Conservation (phyloP, 495 filamentous ascomycete species). For the Talaromyces borbonicus region DNA sequence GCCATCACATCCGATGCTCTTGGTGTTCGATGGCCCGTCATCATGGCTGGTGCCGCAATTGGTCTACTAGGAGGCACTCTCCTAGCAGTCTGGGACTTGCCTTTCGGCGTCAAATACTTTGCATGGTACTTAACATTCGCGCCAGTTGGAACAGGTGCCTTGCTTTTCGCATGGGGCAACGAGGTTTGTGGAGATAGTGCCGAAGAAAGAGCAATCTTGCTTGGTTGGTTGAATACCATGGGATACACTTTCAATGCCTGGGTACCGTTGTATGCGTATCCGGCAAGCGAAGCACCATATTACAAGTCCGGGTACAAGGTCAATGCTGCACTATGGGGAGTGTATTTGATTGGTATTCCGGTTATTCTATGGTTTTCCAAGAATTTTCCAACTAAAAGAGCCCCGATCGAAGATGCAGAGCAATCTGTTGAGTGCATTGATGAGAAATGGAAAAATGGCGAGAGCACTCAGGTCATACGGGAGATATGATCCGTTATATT, state of each 20-base stretch:
- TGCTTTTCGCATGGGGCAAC: conserved; percentile 12
- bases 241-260: conserved; percentile 1
- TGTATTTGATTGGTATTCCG: conserved; percentile 2
- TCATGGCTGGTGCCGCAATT: conserved; percentile 1
- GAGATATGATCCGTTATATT: not conserved
- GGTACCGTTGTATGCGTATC: conserved; percentile 6
- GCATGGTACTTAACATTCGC: conserved; percentile 5
- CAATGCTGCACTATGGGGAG: conserved; percentile 7
- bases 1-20: conserved; percentile 1
- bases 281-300: not conserved
- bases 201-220: not conserved
- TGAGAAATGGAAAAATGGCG: not conserved
- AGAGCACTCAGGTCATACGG: not conserved
- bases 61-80: conserved; percentile 1
- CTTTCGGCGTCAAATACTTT: conserved; percentile 1
- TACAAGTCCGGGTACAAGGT: conserved; percentile 8
- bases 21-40: conserved; percentile 1
- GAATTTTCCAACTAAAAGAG: not conserved
- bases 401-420: not conserved
- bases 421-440: conserved; percentile 1
- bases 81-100: conserved; percentile 2
- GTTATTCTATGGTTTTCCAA: conserved; percentile 6
- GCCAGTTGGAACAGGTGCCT: not conserved
- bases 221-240: conserved; percentile 1
- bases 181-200: conserved; percentile 9